Conservation (phyloP, 75 land plant genomes). For the Selaginella tamariscina region DNA sequence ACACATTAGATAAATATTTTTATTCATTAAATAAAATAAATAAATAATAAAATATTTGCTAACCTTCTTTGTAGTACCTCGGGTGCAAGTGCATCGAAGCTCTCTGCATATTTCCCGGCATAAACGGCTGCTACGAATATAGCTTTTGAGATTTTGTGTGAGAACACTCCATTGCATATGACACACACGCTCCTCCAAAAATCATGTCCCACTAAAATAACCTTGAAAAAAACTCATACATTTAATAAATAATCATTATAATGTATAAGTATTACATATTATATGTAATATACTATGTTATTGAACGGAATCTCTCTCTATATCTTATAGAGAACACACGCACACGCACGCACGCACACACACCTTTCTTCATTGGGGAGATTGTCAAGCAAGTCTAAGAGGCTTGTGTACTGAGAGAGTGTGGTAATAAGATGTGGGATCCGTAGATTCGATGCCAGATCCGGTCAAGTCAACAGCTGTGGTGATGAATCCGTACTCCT, state of each 20-base stretch:
- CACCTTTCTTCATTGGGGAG: slow-evolving; percentile 49
- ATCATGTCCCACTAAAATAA: slow-evolving; percentile 92
- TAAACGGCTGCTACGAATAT: slow-evolving; percentile 75
- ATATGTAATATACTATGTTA: background rate
- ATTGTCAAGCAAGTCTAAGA: slow-evolving; percentile 41
- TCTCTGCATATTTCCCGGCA: slow-evolving; percentile 48
- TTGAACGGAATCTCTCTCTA: background rate
- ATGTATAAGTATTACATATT: background rate
- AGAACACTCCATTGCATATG: slow-evolving; percentile 78
- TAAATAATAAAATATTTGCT: background rate
- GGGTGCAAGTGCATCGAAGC: slow-evolving; percentile 55
- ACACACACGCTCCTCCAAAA: slow-evolving; percentile 91
- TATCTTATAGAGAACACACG: background rate
- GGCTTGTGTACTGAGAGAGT: slow-evolving; percentile 52
- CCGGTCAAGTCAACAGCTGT: slow-evolving; percentile 68
- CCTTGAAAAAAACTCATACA: slow-evolving; percentile 35
- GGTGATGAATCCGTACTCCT: slow-evolving; percentile 58
- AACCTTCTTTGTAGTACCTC: slow-evolving; percentile 36
- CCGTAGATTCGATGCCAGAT: slow-evolving; percentile 63
- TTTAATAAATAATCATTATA: background rate
- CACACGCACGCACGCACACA: background rate
- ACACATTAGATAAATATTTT: background rate
- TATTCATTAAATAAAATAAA: too few relatives aligned
- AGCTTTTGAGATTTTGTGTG: slow-evolving; percentile 62
- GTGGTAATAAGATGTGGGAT: slow-evolving; percentile 52